Evolutionary conservation across 2,329 filamentous ascomycete genomes (phyloP).

Genomic region (Penicillium sp.): DNA sequence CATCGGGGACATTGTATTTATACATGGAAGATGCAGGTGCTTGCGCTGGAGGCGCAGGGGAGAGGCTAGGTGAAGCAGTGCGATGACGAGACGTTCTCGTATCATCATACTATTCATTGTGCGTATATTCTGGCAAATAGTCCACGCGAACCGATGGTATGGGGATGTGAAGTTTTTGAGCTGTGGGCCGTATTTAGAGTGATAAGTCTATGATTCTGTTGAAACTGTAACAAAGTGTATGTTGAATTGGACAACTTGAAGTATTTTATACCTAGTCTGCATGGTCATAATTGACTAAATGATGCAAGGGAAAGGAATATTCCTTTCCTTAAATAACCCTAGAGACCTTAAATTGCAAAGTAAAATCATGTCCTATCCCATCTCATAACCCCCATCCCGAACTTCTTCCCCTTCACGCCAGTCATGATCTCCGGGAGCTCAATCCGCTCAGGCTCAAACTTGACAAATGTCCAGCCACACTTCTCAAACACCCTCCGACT

Average conservation of each 20-base stretch:
- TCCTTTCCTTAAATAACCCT: neutral
- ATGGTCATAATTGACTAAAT: too few species aligned
- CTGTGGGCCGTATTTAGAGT: neutral
- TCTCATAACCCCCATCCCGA: slow-evolving; percentile 1
- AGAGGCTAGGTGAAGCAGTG: too few species aligned
- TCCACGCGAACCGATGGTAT: neutral
- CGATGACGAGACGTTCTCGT: neutral
- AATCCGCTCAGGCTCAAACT: slow-evolving; percentile 3
- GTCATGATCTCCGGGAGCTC: slow-evolving; percentile 3
- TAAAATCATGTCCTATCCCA: neutral
- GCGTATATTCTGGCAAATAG: neutral
- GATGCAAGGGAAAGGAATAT: neutral
- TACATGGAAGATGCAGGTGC: too few species aligned
- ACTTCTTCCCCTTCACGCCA: neutral
- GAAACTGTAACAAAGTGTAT: too few species aligned
- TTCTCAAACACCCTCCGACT: slow-evolving; percentile 3
- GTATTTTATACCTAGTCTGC: too few species aligned
- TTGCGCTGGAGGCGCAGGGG: too few species aligned
- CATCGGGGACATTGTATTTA: too few species aligned
- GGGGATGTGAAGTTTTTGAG: neutral
- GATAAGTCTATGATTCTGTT: neutral
- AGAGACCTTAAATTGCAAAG: neutral
- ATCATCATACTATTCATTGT: slow-evolving; percentile 1
- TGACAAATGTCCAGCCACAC: slow-evolving; percentile 5
- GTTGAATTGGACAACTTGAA: too few species aligned